phyloP scores from a whole-genome alignment of 805 yeast genomes.

The Spathaspora arborariae region DNA sequence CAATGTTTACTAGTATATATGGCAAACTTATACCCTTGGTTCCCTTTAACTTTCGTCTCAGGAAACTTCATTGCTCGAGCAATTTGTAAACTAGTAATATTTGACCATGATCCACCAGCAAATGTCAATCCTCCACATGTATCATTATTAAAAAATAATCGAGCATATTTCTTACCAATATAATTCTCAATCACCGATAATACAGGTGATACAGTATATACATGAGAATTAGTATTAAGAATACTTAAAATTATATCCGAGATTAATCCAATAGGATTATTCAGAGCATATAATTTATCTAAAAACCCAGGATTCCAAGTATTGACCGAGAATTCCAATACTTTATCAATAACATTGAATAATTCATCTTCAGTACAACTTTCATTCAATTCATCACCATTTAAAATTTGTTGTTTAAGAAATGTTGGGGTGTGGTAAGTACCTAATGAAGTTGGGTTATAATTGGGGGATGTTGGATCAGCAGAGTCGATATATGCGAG shows the following conservation, averaged over 20 bases:
- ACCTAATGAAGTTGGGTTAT: slow-evolving; percentile 47
- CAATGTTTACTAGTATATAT: slow-evolving; percentile 68
- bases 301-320: slow-evolving; percentile 87
- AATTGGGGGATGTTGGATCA: slow-evolving; percentile 29
- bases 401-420: slow-evolving; percentile 29
- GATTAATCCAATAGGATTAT: slow-evolving; percentile 78
- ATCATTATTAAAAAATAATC: slow-evolving; percentile 44
- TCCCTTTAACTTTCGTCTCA: slow-evolving; percentile 64
- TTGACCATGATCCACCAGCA: slow-evolving; percentile 86
- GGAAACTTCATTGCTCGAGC: slow-evolving; percentile 69
- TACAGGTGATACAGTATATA: slow-evolving; percentile 80
- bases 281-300: slow-evolving; percentile 82
- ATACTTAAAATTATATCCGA: slow-evolving; percentile 66
- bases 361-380: slow-evolving; percentile 40
- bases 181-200: slow-evolving; percentile 70
- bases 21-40: slow-evolving; percentile 51
- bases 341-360: slow-evolving; percentile 46
- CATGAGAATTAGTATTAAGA: slow-evolving; percentile 81
- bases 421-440: slow-evolving; percentile 47
- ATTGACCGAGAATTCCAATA: slow-evolving; percentile 65
- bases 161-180: slow-evolving; percentile 65
- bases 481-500: slow-evolving; percentile 49
- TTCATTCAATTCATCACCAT: slow-evolving; percentile 21
- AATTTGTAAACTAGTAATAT: slow-evolving; percentile 69
- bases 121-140: slow-evolving; percentile 80